Conservation (phyloP, 1,284 basidiomycete species). For the Trichosporon faecale region DNA sequence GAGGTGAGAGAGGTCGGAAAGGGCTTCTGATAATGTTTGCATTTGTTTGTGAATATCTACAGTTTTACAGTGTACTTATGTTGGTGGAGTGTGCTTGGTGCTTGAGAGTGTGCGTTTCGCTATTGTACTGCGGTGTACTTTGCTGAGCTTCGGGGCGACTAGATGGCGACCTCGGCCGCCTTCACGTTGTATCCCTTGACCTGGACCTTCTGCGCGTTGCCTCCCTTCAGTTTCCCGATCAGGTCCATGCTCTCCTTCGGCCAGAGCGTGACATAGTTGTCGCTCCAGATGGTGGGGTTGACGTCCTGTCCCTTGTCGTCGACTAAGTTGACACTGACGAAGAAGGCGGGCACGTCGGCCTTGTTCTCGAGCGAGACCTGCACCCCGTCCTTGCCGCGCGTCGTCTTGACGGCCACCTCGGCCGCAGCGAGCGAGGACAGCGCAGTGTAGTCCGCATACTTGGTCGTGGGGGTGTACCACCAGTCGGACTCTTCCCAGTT, state of each 20-base stretch:
- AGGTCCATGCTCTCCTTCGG: not conserved
- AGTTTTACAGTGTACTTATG: too few species aligned
- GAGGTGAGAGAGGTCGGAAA: too few species aligned
- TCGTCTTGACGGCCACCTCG: not conserved
- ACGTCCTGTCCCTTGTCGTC: not conserved
- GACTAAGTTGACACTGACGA: not conserved
- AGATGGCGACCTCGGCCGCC: not conserved
- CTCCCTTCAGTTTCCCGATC: not conserved
- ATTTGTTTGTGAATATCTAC: too few species aligned
- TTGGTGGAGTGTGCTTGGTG: too few species aligned
- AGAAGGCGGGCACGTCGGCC: slow-evolving; percentile 9
- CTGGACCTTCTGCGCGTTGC: not conserved
- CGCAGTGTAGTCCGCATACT: not conserved
- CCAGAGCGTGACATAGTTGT: slow-evolving; percentile 9
- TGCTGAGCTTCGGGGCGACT: not conserved
- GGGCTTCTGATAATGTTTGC: too few species aligned
- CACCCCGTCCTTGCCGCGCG: not conserved
- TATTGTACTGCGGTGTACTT: too few species aligned
- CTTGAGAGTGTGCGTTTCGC: too few species aligned
- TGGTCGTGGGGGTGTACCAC: not conserved
- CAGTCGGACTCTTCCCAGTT: not conserved
- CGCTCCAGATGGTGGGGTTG: not conserved
- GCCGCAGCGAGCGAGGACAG: not conserved
- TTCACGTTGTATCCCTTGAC: not conserved
- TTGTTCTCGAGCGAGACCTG: not conserved